phyloP scores from a whole-genome alignment of 73 alveolate genomes.

The Paramecium caudatum region DNA sequence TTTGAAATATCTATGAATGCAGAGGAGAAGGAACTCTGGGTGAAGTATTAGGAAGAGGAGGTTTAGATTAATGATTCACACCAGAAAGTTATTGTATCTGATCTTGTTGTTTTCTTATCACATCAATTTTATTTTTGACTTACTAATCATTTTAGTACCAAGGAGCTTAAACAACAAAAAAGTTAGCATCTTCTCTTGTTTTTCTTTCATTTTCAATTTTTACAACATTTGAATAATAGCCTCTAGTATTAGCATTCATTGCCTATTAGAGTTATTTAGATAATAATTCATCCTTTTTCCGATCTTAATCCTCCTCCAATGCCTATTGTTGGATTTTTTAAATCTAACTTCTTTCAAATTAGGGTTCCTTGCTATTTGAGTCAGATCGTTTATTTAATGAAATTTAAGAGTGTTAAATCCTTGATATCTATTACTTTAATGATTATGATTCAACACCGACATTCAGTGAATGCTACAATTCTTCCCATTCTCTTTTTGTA shows the following conservation, averaged over 20 bases:
- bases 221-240: background rate
- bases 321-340: background rate
- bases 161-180: background rate
- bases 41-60: too few relatives aligned
- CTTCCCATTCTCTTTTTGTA: conserved; percentile 44
- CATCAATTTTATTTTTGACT: background rate
- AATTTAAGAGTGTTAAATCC: conserved; percentile 1
- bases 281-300: background rate
- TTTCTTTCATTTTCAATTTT: background rate
- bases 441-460: conserved; percentile 3
- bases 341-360: background rate
- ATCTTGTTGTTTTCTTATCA: background rate
- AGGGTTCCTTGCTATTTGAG: background rate
- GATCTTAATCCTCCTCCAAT: background rate
- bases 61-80: too few relatives aligned
- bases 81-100: background rate
- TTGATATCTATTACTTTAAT: background rate
- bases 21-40: conserved; percentile 6
- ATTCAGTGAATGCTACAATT: conserved; percentile 30
- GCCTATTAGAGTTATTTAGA: background rate
- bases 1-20: background rate
- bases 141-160: conserved; percentile 6
- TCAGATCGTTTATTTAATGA: too few relatives aligned
- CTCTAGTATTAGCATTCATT: conserved; percentile 37
- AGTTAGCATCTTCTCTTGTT: background rate